Evolutionary conservation across 1,284 basidiomycete genomes (phyloP).

Genomic region (Xerocomus nothofagi): DNA sequence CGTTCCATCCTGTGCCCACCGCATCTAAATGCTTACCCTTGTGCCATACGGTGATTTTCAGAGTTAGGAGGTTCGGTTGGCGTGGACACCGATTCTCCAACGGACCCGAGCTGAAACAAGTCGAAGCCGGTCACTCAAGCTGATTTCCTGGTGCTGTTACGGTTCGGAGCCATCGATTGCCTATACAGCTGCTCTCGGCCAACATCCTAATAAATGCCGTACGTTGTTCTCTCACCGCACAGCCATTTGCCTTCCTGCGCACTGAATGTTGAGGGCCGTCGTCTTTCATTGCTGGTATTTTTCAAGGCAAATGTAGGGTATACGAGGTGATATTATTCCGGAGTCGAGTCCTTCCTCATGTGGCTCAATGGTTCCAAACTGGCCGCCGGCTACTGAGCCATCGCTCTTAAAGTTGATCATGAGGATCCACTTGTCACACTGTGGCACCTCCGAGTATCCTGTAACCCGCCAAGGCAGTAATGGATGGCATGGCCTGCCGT

Average conservation of each 20-base stretch:
- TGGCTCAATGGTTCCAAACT: background rate
- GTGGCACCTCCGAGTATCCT: constrained; percentile 1
- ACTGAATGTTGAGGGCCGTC: background rate
- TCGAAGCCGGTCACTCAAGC: background rate
- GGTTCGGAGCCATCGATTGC: background rate
- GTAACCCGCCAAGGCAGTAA: background rate
- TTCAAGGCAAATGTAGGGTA: background rate
- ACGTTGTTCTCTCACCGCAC: background rate
- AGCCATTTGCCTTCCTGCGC: background rate
- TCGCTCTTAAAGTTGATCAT: constrained; percentile 1
- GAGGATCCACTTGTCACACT: constrained; percentile 12
- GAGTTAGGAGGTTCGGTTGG: background rate
- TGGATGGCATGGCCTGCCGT: constrained; percentile 3
- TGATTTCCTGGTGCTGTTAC: background rate
- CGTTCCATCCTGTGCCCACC: constrained; percentile 9
- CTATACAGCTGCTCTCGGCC: background rate
- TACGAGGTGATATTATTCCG: background rate
- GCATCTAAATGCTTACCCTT: background rate
- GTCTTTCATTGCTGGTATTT: background rate
- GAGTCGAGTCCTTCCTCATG: background rate
- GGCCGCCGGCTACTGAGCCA: background rate
- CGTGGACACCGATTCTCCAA: background rate
- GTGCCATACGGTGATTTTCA: background rate
- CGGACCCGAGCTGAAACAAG: background rate
- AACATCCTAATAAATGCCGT: background rate